Evolutionary conservation across 176 grass and related monocot genomes (phyloP).

Genomic region (Oryza nivara): DNA sequence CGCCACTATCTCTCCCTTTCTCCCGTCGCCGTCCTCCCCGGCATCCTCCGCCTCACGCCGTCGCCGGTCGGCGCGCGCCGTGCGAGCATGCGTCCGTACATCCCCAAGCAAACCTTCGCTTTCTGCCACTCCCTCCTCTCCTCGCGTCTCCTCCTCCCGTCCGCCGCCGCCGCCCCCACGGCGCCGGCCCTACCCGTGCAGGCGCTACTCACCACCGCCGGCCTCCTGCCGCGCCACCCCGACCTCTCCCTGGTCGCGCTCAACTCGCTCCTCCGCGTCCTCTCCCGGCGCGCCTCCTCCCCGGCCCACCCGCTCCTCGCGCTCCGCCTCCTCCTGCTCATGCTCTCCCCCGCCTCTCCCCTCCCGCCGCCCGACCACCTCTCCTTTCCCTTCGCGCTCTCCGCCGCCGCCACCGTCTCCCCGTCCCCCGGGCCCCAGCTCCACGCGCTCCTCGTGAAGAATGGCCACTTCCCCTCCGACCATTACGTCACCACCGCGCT

Average conservation of each 20-base stretch:
- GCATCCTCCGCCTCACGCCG: too few species aligned
- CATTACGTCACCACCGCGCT: slow-evolving; percentile 82
- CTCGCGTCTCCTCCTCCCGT: slow-evolving; percentile 42
- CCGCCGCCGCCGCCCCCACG: not conserved
- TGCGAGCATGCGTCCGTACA: slow-evolving; percentile 48
- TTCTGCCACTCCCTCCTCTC: slow-evolving; percentile 60
- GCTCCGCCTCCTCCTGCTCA: slow-evolving; percentile 54
- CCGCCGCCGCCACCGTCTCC: slow-evolving; percentile 42
- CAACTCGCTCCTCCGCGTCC: slow-evolving; percentile 59
- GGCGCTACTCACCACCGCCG: slow-evolving; percentile 57
- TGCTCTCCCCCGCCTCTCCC: slow-evolving; percentile 52
- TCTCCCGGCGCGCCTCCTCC: slow-evolving; percentile 51
- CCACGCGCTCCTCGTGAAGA: slow-evolving; percentile 62
- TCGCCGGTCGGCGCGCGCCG: not conserved
- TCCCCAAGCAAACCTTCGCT: slow-evolving; percentile 49
- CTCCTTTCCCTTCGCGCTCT: slow-evolving; percentile 84
- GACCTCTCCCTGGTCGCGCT: slow-evolving; percentile 65
- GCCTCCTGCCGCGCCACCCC: slow-evolving; percentile 39
- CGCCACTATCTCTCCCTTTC: too few species aligned
- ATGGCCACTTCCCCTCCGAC: slow-evolving; percentile 64
- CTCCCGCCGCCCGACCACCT: slow-evolving; percentile 74
- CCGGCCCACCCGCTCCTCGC: slow-evolving; percentile 52
- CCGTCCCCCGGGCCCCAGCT: slow-evolving; percentile 54
- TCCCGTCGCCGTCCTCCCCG: too few species aligned
- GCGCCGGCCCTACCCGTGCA: slow-evolving; percentile 48